Evolutionary conservation across 148 eudicot species (phyloP), one percentile per base, ranked within the genome.

Genomic region (Persicaria tinctoria): DNA sequence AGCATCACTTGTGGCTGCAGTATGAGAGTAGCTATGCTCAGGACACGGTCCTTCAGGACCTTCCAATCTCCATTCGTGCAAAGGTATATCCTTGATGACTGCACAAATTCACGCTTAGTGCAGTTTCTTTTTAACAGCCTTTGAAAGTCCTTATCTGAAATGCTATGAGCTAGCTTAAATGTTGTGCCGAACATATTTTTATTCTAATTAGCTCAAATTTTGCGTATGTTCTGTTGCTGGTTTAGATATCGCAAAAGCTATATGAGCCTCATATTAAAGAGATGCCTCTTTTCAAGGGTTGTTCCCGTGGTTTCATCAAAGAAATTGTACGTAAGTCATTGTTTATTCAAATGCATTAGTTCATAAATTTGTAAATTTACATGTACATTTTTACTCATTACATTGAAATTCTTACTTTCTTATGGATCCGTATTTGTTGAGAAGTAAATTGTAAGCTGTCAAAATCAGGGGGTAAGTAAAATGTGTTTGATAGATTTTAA

Each of bases 261-360:
- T 95, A 95, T 70, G 57, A 76, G 78, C 59, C 89, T 49, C 86
- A 82, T 73, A 78, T 95, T 48, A 85, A 84, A 86, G 75, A 82
- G 38, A 77, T 86, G 73, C 82, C 89, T 78, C 89, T 92, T 77
- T 92, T 95, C 79, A 81, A 79, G 59, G 96, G 89, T 71, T 95
- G 98, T 77, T 92, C 96, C 72, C 44, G 80, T 8, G 98, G 89
- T 62, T 95, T 95, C 80, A 90, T 92, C 63, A 85, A 84, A 76
- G 97, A 95, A 75, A 89, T 95, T 80, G 97, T 95, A 87, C 82
- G 96, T 44, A 5, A 32, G 56, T 41, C 51, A 16, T 51, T 5
- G 3, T 66, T 66, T 41, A 44, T 63, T 27, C 2, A 57, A 6
- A 57, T 5, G 18, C 32, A 57, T 57, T 18, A 4, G 60, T 55